Evolutionary conservation across 2,329 filamentous ascomycete genomes (phyloP).

Genomic region (Trichoderma sp.): DNA sequence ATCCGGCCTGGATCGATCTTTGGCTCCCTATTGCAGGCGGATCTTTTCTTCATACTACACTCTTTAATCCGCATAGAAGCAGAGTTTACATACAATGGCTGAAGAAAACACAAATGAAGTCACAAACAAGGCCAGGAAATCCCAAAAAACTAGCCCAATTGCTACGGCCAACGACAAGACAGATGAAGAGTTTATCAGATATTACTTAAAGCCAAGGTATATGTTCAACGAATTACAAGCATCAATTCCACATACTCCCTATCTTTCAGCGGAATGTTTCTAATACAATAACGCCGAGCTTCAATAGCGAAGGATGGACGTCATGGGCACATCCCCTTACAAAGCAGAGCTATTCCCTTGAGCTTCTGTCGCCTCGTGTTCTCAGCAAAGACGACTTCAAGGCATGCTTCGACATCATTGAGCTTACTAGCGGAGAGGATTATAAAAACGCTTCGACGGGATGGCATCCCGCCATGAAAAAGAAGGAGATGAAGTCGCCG

Average conservation of each 20-base stretch:
- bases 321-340: conserved; percentile 58
- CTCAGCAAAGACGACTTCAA: conserved; percentile 52
- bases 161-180: conserved; percentile 53
- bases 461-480: conserved; percentile 67
- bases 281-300: background rate
- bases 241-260: background rate
- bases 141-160: conserved; percentile 43
- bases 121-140: background rate
- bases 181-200: conserved; percentile 53
- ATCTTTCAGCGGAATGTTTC: background rate
- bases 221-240: conserved; percentile 27
- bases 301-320: conserved; percentile 35
- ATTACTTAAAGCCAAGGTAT: conserved; percentile 55
- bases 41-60: background rate
- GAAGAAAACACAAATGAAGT: background rate
- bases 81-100: background rate
- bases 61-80: no score
- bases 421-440: conserved; percentile 64
- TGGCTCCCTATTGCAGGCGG: background rate
- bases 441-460: conserved; percentile 65
- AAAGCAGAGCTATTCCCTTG: conserved; percentile 47
- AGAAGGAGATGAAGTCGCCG: conserved; percentile 67
- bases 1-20: background rate
- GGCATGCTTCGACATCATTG: conserved; percentile 61
- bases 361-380: conserved; percentile 46